Evolutionary conservation across 2,329 filamentous ascomycete species (phyloP).

Genomic region (Juglanconis oblonga): DNA sequence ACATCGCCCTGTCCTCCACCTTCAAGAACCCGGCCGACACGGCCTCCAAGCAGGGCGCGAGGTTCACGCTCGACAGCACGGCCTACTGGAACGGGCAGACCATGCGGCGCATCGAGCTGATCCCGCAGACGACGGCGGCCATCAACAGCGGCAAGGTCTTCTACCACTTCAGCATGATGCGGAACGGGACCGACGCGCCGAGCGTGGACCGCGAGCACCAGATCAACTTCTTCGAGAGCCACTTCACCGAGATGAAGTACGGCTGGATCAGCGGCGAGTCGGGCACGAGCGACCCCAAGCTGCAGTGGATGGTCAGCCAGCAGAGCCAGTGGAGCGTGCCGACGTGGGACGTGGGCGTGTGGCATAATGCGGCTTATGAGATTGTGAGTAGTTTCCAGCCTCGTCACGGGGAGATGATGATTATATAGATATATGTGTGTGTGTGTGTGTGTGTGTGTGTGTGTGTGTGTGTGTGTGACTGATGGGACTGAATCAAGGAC

Average conservation of each 20-base stretch:
- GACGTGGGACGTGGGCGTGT: constrained; percentile 61
- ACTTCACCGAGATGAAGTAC: constrained; percentile 69
- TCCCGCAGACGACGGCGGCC: constrained; percentile 54
- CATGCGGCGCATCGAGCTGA: constrained; percentile 68
- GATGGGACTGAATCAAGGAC: constrained; percentile 46
- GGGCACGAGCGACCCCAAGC: constrained; percentile 40
- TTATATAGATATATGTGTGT: constrained; percentile 38
- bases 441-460: constrained; percentile 59
- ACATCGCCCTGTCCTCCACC: constrained; percentile 54
- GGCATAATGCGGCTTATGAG: constrained; percentile 52
- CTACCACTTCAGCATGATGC: constrained; percentile 67
- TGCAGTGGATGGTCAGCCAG: constrained; percentile 57
- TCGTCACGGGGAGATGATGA: too few relatives aligned
- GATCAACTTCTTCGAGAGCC: constrained; percentile 55
- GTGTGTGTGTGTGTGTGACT: constrained; percentile 52
- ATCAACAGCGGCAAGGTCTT: constrained; percentile 61
- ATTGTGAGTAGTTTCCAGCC: too few relatives aligned
- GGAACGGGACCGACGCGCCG: constrained; percentile 53
- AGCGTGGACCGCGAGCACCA: constrained; percentile 62
- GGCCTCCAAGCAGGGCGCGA: constrained; percentile 57
- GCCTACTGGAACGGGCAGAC: constrained; percentile 66
- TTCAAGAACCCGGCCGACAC: constrained; percentile 62
- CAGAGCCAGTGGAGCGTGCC: constrained; percentile 34
- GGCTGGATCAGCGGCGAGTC: constrained; percentile 48
- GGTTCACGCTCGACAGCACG: constrained; percentile 58